These are phyloP conservation scores for Diaporthe caulivora DNA, from an alignment of 2,329 filamentous ascomycete species.

Conservation along the genomic window DNA sequence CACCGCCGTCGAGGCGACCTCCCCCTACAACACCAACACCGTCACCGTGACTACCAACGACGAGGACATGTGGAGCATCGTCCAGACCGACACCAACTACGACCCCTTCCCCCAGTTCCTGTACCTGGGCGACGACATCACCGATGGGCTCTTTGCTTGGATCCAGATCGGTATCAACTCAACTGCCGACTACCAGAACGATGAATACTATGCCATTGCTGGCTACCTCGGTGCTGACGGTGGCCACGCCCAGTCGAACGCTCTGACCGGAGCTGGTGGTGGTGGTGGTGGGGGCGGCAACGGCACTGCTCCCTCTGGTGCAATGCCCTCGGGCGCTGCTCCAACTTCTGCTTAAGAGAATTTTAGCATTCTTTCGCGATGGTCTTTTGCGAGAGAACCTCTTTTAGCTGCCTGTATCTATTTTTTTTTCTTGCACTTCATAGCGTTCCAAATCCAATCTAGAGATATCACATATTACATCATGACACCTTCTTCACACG, in stretches of 20 bases:
- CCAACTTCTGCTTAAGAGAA: constrained; percentile 26
- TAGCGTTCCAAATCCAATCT: background rate
- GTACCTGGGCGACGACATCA: constrained; percentile 61
- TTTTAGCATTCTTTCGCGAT: background rate
- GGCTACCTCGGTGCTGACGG: constrained; percentile 36
- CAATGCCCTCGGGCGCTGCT: constrained; percentile 17
- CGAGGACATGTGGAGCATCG: constrained; percentile 49
- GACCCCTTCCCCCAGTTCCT: constrained; percentile 66
- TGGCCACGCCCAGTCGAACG: constrained; percentile 35
- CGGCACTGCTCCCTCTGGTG: constrained; percentile 32
- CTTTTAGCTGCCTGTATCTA: background rate
- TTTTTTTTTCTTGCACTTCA: background rate
- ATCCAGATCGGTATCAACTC: constrained; percentile 61
- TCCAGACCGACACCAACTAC: constrained; percentile 45
- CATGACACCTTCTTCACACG: background rate
- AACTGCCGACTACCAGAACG: constrained; percentile 47
- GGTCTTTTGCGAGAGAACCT: background rate
- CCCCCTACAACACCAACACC: constrained; percentile 48
- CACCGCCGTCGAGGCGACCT: constrained; percentile 46
- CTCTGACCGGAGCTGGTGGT: constrained; percentile 14
- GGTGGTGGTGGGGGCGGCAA: constrained; percentile 21
- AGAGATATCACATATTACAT: background rate
- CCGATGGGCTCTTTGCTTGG: constrained; percentile 62
- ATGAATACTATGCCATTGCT: constrained; percentile 38
- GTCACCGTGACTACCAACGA: constrained; percentile 47